Conservation (phyloP, 169 alveolate species). For the Plasmodium gaboni region DNA sequence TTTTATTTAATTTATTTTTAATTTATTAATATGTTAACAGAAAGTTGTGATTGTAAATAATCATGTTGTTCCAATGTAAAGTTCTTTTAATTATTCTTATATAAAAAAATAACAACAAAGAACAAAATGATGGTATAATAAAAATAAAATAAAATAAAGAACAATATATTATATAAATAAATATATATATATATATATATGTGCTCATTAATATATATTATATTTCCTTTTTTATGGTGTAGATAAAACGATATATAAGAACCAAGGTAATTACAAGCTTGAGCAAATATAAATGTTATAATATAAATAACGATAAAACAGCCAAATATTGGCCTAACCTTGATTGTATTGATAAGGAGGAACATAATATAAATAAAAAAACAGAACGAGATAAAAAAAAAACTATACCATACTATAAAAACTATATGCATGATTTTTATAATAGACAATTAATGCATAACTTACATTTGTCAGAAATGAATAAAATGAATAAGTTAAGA, state of each 20-base stretch:
- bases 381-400: conserved; percentile 19
- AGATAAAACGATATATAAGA: conserved; percentile 73
- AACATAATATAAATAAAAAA: conserved; percentile 43
- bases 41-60: no score
- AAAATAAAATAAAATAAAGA: no score
- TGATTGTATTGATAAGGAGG: conserved; percentile 53
- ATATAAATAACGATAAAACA: conserved; percentile 62
- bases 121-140: no score
- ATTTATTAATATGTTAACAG: no score
- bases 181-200: no score
- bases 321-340: conserved; percentile 66
- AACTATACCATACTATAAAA: conserved; percentile 72
- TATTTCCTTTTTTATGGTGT: not conserved
- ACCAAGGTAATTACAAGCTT: conserved; percentile 68
- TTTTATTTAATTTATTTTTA: no score
- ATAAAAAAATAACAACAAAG: no score
- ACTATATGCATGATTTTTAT: conserved; percentile 71
- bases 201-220: not conserved
- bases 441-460: conserved; percentile 82
- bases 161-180: no score
- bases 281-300: conserved; percentile 68
- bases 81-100: no score
- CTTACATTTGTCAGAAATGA: conserved; percentile 82
- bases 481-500: conserved; percentile 80
- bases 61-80: no score